Conservation (phyloP, 2,329 filamentous ascomycete species). For the Lithohypha guttulata region DNA sequence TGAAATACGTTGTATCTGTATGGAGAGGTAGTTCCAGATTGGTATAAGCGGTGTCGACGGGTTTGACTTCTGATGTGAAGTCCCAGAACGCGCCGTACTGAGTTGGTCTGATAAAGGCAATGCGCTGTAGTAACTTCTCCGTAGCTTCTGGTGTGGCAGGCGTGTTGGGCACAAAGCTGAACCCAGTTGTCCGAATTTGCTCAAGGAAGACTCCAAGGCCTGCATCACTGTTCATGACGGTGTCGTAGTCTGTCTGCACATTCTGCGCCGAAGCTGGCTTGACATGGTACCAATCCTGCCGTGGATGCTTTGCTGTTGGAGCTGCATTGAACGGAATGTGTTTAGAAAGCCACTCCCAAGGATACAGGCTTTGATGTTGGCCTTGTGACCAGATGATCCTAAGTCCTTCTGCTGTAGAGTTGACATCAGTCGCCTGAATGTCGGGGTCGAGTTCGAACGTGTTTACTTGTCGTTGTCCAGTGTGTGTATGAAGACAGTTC, state of each 20-base stretch:
- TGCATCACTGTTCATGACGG: slow-evolving; percentile 47
- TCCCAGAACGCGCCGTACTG: slow-evolving; percentile 87
- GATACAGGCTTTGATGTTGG: slow-evolving; percentile 44
- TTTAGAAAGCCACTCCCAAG: slow-evolving; percentile 49
- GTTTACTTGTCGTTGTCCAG: slow-evolving; percentile 57
- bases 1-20: slow-evolving; percentile 95
- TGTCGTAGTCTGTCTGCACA: slow-evolving; percentile 35
- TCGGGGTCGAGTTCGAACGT: slow-evolving; percentile 50
- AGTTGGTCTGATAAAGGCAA: slow-evolving; percentile 77
- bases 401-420: slow-evolving; percentile 11
- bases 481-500: slow-evolving; percentile 57
- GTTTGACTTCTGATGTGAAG: slow-evolving; percentile 78
- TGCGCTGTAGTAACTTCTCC: slow-evolving; percentile 62
- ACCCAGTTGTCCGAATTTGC: slow-evolving; percentile 16
- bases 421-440: slow-evolving; percentile 7
- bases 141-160: slow-evolving; percentile 51
- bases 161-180: slow-evolving; percentile 18
- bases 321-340: slow-evolving; percentile 30
- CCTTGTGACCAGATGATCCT: slow-evolving; percentile 16
- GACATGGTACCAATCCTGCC: slow-evolving; percentile 7
- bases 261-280: slow-evolving; percentile 1
- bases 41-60: slow-evolving; percentile 87
- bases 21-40: slow-evolving; percentile 71
- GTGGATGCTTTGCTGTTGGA: neutral
- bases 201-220: slow-evolving; percentile 15